Base-by-base conservation (phyloP, 2,329 filamentous ascomycete genomes). In the Davidsoniella virescens region DNA sequence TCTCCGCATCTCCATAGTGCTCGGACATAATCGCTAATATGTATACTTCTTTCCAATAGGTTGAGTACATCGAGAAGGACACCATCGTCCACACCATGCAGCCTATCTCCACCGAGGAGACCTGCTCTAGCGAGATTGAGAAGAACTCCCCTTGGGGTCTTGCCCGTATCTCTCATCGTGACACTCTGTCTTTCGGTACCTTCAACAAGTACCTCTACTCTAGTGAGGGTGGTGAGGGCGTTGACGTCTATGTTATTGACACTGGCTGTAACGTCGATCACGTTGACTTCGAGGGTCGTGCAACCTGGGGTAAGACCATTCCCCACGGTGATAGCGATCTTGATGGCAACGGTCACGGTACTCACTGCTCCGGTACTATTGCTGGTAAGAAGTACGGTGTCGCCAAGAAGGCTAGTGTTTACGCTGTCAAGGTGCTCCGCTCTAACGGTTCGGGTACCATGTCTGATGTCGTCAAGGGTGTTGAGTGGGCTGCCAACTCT, bases 151-250 rank as follows among this genome's bases (percentile, higher is more conserved):
- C 92, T n/a, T 98, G 93, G 92, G 92, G 93, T 71, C 77, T 98
- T 57, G 92, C 93, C 59, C 87, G 92, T 79, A 85, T 98, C 70
- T 98, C 92, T 33, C 92, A 98, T 74, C 86, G 92, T 59, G 75
- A 92, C 57, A 74, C 75, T 56, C 76, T 98, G 58, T 82, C 76
- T 65, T 96, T 98, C 64, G 82, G 84, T 59, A 88, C 79, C 65
- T 96, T 92, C 72, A 96, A 95, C 78, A 95, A 96, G 73, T 98
- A 98, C 73, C 76, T 96, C 37, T 98, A 92, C 66, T 76, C 87
- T 52, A 74, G 77, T 51, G 83, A 93, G 50, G 90, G 84, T 63
- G 92, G 92, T 65, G 88, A 96, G 73, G 93, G 92, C 65, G 92
- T 98, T 59, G 92, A 98, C 68, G 92, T 92, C 63, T 98, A 98